Evolutionary conservation across 2,329 filamentous ascomycete genomes (phyloP), one percentile per base, ranked within the genome.

Genomic region (Pseudocercospora pini-densiflorae): DNA sequence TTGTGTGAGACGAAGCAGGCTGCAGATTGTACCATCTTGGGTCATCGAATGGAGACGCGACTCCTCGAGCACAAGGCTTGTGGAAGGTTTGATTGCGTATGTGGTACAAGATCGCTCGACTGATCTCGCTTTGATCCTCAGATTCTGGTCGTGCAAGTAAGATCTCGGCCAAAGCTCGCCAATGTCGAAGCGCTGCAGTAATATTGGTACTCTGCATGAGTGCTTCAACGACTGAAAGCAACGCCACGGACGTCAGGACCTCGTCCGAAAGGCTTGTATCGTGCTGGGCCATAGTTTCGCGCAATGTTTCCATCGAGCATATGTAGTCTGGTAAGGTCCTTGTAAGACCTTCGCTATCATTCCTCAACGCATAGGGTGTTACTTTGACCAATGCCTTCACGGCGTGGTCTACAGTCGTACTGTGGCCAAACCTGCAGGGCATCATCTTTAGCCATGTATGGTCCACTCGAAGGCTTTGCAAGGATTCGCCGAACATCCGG

Each of bases 391-490:
- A 27, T 14, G 55, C 55, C 21, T 40, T 33, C 10, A 59, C 43
- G 5, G 55, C 55, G 21, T 36, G 31, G 31, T 59, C 55, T 31
- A 59, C 55, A 21, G 55, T 31, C 1, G 23, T 31, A 36, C 36
- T 36, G 9, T 59, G 55, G 10, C 55, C 55, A 24, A 59, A 19
- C 21, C 55, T 31, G 31, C 55, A 59, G 16, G 55, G 55, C 27
- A 59, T 40, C 55, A 59, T 59, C 12, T 43, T 31, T 10, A 59
- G 55, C 55, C 55, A 59, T 23, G 55, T 59, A 31, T 59, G 55
- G 12, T 59, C 36, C 5, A 59, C 23, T n/a, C 31, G 55, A 31
- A 59, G 29, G 27, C 16, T 40, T 23, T 59, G 19, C 27, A 59
- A 31, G 9, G 27, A 19, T 19, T 31, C 36, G 16, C n/a, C 31